Conservation (phyloP, 139 green algal genomes). For the Picocystis salinarum region DNA sequence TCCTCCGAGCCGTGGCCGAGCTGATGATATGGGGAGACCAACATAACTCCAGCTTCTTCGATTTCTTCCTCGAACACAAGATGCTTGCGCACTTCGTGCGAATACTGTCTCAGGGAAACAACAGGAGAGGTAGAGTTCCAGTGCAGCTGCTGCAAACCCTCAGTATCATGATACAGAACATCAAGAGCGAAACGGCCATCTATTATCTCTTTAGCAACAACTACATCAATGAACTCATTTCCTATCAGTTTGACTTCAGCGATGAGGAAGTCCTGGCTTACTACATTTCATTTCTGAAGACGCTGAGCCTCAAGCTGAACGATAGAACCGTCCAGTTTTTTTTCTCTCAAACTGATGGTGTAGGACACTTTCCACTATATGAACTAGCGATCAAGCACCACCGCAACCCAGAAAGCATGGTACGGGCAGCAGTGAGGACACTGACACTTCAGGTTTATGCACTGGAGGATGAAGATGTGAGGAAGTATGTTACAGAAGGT, state of each 20-base stretch:
- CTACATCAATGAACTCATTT: constrained; percentile 87
- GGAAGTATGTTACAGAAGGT: constrained; percentile 32
- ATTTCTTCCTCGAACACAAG: constrained; percentile 90
- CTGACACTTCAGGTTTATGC: constrained; percentile 85
- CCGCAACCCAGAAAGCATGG: constrained; percentile 44
- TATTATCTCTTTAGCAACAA: constrained; percentile 91
- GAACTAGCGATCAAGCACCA: not conserved
- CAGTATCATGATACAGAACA: constrained; percentile 90
- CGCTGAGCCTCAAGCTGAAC: constrained; percentile 82
- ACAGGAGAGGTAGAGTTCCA: constrained; percentile 55
- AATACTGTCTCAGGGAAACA: constrained; percentile 55
- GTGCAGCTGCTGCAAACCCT: constrained; percentile 66
- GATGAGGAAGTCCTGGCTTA: constrained; percentile 93
- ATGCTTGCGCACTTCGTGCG: constrained; percentile 66
- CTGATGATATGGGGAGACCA: constrained; percentile 97
- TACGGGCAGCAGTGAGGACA: constrained; percentile 83
- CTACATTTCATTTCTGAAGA: constrained; percentile 95
- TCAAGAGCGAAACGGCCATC: constrained; percentile 20
- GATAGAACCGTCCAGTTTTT: constrained; percentile 80
- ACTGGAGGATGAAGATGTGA: constrained; percentile 47
- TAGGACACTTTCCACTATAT: constrained; percentile 5
- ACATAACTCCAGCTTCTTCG: constrained; percentile 77
- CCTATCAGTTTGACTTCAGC: constrained; percentile 75
- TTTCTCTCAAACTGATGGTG: constrained; percentile 30
- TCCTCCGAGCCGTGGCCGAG: constrained; percentile 75